phyloP scores from a whole-genome alignment of 1,284 basidiomycete genomes.

The Melampsora medusae region DNA sequence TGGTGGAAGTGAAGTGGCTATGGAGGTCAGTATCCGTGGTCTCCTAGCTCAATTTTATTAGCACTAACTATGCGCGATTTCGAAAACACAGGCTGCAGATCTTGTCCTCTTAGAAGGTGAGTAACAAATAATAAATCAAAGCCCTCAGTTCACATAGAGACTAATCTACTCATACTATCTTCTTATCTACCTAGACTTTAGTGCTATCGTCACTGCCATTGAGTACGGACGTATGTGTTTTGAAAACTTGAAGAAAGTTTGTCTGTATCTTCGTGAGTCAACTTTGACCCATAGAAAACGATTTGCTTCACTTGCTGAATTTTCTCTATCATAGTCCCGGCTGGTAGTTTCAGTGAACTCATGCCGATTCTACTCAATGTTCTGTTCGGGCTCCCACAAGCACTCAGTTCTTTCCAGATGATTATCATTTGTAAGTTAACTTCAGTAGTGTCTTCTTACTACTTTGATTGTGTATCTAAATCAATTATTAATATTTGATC shows the following conservation, averaged over 20 bases:
- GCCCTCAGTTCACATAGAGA: too few relatives aligned
- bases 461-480: too few relatives aligned
- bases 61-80: too few relatives aligned
- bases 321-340: slow-evolving; percentile 25
- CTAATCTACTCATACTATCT: too few relatives aligned
- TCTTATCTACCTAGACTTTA: slow-evolving; percentile 44
- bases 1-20: slow-evolving; percentile 56
- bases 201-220: slow-evolving; percentile 50
- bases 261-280: slow-evolving; percentile 48
- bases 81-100: slow-evolving; percentile 37
- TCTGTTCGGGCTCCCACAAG: slow-evolving; percentile 61
- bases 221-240: slow-evolving; percentile 64
- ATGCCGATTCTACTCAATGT: slow-evolving; percentile 66
- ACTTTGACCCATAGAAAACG: too few relatives aligned
- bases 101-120: slow-evolving; percentile 49
- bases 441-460: slow-evolving; percentile 46
- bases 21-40: slow-evolving; percentile 50
- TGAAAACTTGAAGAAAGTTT: slow-evolving; percentile 65
- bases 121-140: too few relatives aligned
- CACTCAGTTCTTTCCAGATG: slow-evolving; percentile 61
- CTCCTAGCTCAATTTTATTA: too few relatives aligned
- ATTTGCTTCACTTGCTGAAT: too few relatives aligned
- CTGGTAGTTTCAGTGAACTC: slow-evolving; percentile 65
- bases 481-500: too few relatives aligned
- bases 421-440: slow-evolving; percentile 63